These are phyloP conservation scores for Cucurbita ficifolia DNA, from an alignment of 306 rosid species.

Conservation along the genomic window DNA sequence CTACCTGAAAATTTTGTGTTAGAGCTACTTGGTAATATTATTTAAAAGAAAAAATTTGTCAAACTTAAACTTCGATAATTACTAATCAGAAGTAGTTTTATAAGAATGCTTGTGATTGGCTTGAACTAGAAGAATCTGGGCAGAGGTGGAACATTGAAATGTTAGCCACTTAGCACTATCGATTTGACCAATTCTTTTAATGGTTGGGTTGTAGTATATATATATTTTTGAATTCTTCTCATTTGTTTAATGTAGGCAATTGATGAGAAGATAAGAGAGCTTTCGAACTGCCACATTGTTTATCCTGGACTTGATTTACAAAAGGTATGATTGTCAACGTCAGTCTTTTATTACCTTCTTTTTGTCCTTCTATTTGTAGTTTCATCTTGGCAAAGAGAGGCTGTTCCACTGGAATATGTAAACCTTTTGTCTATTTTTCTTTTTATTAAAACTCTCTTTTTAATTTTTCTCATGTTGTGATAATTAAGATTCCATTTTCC, in stretches of 20 bases:
- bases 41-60: background rate
- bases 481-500: background rate
- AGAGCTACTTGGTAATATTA: background rate
- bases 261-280: slow-evolving; percentile 89
- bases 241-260: slow-evolving; percentile 50
- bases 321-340: slow-evolving; percentile 33
- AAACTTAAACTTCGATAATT: background rate
- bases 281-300: slow-evolving; percentile 91
- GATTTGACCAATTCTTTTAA: background rate
- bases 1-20: background rate
- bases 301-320: slow-evolving; percentile 68
- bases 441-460: background rate
- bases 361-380: background rate
- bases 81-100: background rate
- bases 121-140: background rate
- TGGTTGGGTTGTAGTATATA: background rate
- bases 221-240: background rate
- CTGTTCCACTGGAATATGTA: background rate
- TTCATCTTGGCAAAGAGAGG: background rate
- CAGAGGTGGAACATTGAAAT: background rate
- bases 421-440: background rate
- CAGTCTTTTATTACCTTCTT: background rate
- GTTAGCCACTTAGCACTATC: background rate
- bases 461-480: background rate
- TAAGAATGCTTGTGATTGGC: background rate